Conservation (phyloP, 1,284 basidiomycete species). For the Wolfiporia cocos region DNA sequence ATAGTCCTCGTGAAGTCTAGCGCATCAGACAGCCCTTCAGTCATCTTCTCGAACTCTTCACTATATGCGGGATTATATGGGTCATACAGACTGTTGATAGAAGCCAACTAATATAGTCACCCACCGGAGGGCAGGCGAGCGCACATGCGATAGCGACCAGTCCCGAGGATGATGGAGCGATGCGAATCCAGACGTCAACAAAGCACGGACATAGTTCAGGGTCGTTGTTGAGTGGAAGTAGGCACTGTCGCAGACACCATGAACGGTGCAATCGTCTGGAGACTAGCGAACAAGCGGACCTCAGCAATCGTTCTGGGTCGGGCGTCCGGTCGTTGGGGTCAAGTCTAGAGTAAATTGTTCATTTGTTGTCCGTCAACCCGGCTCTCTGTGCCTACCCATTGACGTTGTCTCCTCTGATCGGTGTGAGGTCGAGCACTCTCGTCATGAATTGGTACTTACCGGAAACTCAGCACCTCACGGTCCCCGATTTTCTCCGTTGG, state of each 20-base stretch:
- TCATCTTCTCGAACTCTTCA: conserved; percentile 80
- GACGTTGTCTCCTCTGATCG: conserved; percentile 86
- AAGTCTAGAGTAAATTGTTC: too few species aligned
- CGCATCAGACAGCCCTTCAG: conserved; percentile 82
- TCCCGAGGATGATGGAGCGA: conserved; percentile 86
- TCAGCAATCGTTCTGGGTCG: conserved; percentile 83
- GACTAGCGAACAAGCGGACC: conserved; percentile 34
- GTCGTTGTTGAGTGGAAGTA: conserved; percentile 97
- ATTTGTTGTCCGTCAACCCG: too few species aligned
- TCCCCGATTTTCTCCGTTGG: conserved; percentile 74
- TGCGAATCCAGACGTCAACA: conserved; percentile 90
- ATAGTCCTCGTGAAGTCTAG: conserved; percentile 93
- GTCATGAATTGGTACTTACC: conserved; percentile 35
- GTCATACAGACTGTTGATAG: neutral
- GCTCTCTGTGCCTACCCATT: too few species aligned
- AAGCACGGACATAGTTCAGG: conserved; percentile 85
- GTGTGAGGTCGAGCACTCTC: neutral
- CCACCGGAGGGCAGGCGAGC: conserved; percentile 69
- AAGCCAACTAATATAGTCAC: conserved; percentile 4
- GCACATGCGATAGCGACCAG: conserved; percentile 92
- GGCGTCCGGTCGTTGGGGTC: conserved; percentile 76
- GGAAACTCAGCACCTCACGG: conserved; percentile 72
- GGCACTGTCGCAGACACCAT: conserved; percentile 45
- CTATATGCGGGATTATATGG: too few species aligned
- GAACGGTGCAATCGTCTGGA: neutral